Base-by-base conservation (phyloP, 768 basidiomycete genomes). In the Boletellus sp. region DNA sequence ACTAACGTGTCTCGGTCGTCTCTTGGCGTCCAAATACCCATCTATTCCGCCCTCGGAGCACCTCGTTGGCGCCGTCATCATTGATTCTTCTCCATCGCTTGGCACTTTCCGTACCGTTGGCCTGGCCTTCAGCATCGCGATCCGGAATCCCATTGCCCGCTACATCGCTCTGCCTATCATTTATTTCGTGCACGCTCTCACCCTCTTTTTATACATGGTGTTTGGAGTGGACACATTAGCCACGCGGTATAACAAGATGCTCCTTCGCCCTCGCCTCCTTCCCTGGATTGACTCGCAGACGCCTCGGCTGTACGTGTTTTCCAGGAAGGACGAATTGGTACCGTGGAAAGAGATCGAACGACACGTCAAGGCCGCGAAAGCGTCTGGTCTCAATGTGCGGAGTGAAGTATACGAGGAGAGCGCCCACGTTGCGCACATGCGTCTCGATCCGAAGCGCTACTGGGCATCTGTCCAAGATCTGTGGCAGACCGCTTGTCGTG, bases 231-330 rank as follows among this genome's bases (percentile, higher is more conserved):
- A 66, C 22, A 49, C 51, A 2, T n/a, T 42, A 36, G 6, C 23
- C 11, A 40, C 42, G 20, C 50, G 22, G 33, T 53, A 45, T 39
- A 13, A 51, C 40, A 57, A 42, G 26, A 19, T 26, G 5, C 57
- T 66, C 20, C 50, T 61, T 17, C 47, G 57, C 6, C 63, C 68
- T 2, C 43, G 19, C 8, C 34, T 72, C 23, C 49, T 72, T 5
- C 69, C 69, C 1, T 70, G 71, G 70, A 65, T 58, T 56, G 51
- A 47, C 15, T 9, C 24, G 24, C 42, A 45, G 9, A 72, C 72
- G 12, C 72, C 69, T 0, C 55, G 73, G 11, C 34, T 74, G 28
- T 73, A 74, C 37, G 33, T 73, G 17, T 73, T 63, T 51, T 73
- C 70, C 10, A 57, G 55, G 39, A 59, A 52, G 13, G 72, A 73